Conservation (phyloP, 2,329 filamentous ascomycete genomes). For the Trichoderma sp. region DNA sequence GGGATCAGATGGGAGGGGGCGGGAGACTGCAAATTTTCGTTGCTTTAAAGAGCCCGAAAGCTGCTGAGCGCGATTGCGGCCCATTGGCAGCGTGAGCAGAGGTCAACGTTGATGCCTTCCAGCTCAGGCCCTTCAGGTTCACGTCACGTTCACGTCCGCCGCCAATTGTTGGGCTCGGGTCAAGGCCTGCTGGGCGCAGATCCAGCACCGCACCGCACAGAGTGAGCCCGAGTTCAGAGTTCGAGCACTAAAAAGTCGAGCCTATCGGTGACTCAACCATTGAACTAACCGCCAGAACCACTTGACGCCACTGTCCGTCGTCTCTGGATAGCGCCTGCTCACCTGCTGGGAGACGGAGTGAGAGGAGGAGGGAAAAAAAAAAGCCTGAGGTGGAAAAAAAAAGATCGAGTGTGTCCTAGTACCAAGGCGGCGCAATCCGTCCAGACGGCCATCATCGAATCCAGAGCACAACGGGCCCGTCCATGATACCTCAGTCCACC, state of each 20-base stretch:
- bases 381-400: constrained; percentile 17
- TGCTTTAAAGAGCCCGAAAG: constrained; percentile 7
- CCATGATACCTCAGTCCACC: constrained; percentile 17
- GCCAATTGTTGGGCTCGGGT: too few species aligned
- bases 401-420: constrained; percentile 15
- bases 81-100: too few species aligned
- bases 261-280: constrained; percentile 12
- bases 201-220: too few species aligned
- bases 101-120: too few species aligned
- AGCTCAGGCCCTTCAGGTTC: too few species aligned
- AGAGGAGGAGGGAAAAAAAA: too few species aligned
- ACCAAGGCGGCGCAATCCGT: constrained; percentile 24
- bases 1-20: background rate
- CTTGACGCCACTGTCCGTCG: constrained; percentile 8
- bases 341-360: background rate
- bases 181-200: too few species aligned
- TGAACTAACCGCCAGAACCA: background rate
- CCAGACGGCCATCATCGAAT: constrained; percentile 8
- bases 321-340: constrained; percentile 21
- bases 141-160: too few species aligned
- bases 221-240: too few species aligned
- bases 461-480: background rate
- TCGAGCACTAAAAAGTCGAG: too few species aligned
- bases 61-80: too few species aligned
- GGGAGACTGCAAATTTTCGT: background rate